Percentiles rank a stretch among this genome's conserved stretches.
Evolutionary conservation across 805 yeast genomes (phyloP).

Genomic region (Candida andamanensis): DNA sequence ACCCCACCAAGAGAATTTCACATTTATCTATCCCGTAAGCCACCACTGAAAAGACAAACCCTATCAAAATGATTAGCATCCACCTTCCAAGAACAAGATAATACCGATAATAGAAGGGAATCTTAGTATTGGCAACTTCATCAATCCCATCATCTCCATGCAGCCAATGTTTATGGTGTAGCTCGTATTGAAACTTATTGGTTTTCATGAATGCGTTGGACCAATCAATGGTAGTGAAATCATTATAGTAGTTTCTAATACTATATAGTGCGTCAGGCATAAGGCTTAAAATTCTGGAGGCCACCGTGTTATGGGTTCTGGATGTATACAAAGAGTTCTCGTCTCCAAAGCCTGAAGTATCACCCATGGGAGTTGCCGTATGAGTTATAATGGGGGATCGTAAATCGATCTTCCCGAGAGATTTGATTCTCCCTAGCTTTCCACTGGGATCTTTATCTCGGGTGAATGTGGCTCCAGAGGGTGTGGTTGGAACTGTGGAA

Average conservation of each 20-base stretch:
- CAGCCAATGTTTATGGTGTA: conserved; percentile 30
- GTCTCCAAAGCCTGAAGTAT: conserved; percentile 7
- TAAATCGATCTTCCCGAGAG: conserved; percentile 15
- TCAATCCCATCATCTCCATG: no score
- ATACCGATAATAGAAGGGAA: conserved; percentile 19
- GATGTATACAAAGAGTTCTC: conserved; percentile 10
- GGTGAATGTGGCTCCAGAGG: conserved; percentile 1
- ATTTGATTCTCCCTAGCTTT: conserved; percentile 12
- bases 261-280: conserved; percentile 16
- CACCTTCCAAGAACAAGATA: conserved; percentile 43
- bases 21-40: conserved; percentile 46
- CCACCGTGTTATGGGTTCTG: conserved; percentile 11
- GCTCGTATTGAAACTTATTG: conserved; percentile 34
- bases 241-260: conserved; percentile 44
- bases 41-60: conserved; percentile 42
- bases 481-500: background rate
- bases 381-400: conserved; percentile 15
- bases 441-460: conserved; percentile 1
- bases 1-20: conserved; percentile 45
- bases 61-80: conserved; percentile 44
- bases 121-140: conserved; percentile 1
- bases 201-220: conserved; percentile 43
- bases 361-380: conserved; percentile 3
- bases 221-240: conserved; percentile 61
- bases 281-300: conserved; percentile 12